Base-by-base conservation (phyloP, 768 basidiomycete species). In the Tephrocybe sp. region DNA sequence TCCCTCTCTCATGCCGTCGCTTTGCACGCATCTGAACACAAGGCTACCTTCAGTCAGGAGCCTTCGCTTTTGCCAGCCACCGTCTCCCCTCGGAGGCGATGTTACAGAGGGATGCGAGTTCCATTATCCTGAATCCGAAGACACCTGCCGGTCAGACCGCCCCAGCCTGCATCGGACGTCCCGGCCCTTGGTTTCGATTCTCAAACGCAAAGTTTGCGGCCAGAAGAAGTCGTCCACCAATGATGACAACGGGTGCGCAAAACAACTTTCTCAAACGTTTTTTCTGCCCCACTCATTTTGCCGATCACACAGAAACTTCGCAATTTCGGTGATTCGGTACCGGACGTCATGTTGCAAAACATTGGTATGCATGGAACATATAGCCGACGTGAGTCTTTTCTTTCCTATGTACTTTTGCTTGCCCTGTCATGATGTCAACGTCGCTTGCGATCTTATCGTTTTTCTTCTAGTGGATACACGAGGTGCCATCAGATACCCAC, bases 241-340 rank as follows among this genome's bases (percentile, higher is more conserved):
- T 15, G 15, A 37, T 8, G 20, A 47, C 28, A 43, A 46, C 20
- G 39, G 34, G 49, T 50, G 10, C 24, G 40, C 44, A 21, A 5
- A 4, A 6, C 12, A 7, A 39, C 8, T 20, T 21, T 39, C 20
- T 6, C 4, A 36, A 17, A 17, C 34, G 15, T 17, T 21, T 17
- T 39, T 30, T 30, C 28, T 39, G 24, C 18, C 23, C 41, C 21
- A 33, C 33, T 37, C 14, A 17, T 23, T n/a, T 1, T 41, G 4
- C 38, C 25, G 24, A 44, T 14, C 26, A 6, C 25, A 32, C 5
- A 36, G 25, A 25, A 51, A 45, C 14, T 55, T 50, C 24, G 39
- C 46, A 25, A 54, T 57, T 28, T 50, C 56, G 5, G 56, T 57
- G 25, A 54, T 53, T 8, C 42, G 49, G 38, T 54, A 50, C 33